Base-by-base conservation (phyloP, 2,329 filamentous ascomycete species). In the Pyrenochaeta sp. region DNA sequence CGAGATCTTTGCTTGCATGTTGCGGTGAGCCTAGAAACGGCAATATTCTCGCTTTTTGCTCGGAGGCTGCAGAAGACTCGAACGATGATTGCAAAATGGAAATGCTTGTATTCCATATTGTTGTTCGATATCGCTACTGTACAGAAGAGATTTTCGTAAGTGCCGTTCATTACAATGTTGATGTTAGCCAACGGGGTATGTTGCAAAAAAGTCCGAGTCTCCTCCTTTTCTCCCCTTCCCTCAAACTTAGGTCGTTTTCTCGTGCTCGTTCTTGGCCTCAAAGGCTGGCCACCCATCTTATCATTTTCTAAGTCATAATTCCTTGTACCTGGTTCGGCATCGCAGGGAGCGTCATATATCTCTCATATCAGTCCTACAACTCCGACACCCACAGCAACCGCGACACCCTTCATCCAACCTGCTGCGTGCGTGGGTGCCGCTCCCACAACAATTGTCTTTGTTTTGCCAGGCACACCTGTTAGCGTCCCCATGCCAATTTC, bases 401-500 rank as follows among this genome's bases (percentile, higher is more conserved):
- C 68, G 32, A 67, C 51, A 12, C 60, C 68, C 46, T 39, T 61
- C 10, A 43, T 56, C 67, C 64, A 67, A 5, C 49, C 57, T 8
- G 51, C 24, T n/a, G 50, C 52, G 42, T 50, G 54, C 28, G 72
- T 68, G n/a, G 64, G 59, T 37, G 65, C 68, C 15, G 68, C 73
- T 2, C 61, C 68, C 4, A 59, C 62, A 3, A 62, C 64, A 3
- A 72, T 51, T 7, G 72, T 75, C 59, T 68, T 69, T 36, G 69
- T 72, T 30, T 68, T 47, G 2, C 72, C 73, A 10, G 61, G 55
- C 52, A 69, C 50, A 10, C 71, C 73, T 25, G 70, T 75, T 53
- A 77, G 52, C 30, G 72, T 75, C 6, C 75, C 75, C 72, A 78
- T 70, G 1, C 75, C 76, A 36, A 78, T 70, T 22, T 59, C 55